A percentile compares a stretch with the other conserved stretches of the same genome.
Conservation (phyloP, 1,139 yeast genomes). For the Saccharomyces hybrid region DNA sequence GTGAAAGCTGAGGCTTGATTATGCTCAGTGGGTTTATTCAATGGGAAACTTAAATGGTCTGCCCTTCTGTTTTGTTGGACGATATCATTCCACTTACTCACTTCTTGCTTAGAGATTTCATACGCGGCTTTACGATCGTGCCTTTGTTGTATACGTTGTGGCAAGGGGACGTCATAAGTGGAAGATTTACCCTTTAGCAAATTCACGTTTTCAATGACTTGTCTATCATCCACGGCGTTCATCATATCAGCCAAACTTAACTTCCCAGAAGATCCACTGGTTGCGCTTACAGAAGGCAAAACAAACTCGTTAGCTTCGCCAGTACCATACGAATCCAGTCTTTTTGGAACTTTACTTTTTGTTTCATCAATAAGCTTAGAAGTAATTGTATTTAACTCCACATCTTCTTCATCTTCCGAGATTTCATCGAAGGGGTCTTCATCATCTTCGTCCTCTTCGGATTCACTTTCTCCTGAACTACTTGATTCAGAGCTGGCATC, state of each 20-base stretch:
- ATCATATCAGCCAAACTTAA: constrained; percentile 72
- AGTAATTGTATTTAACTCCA: constrained; percentile 34
- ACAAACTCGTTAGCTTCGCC: constrained; percentile 63
- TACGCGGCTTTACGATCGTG: constrained; percentile 88
- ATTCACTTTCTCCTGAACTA: constrained; percentile 24
- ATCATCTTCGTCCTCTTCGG: constrained; percentile 22
- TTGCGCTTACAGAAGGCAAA: constrained; percentile 41
- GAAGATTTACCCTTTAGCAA: constrained; percentile 40
- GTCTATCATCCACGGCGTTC: constrained; percentile 47
- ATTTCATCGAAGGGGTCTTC: constrained; percentile 34
- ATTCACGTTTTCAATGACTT: constrained; percentile 42
- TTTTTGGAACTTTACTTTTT: constrained; percentile 37
- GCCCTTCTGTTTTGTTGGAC: constrained; percentile 76
- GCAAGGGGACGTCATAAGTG: constrained; percentile 71
- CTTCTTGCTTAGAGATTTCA: constrained; percentile 79
- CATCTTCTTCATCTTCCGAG: constrained; percentile 34
- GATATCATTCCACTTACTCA: constrained; percentile 80
- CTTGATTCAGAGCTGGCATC: constrained; percentile 22
- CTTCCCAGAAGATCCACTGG: constrained; percentile 38
- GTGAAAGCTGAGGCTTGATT: constrained; percentile 50
- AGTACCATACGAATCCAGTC: constrained; percentile 40
- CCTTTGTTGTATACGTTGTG: constrained; percentile 76
- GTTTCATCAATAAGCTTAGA: constrained; percentile 29
- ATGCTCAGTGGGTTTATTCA: constrained; percentile 36
- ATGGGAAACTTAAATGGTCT: constrained; percentile 69